Evolutionary conservation across 2,329 filamentous ascomycete species (phyloP).

Genomic region (Grosmannia serpens): DNA sequence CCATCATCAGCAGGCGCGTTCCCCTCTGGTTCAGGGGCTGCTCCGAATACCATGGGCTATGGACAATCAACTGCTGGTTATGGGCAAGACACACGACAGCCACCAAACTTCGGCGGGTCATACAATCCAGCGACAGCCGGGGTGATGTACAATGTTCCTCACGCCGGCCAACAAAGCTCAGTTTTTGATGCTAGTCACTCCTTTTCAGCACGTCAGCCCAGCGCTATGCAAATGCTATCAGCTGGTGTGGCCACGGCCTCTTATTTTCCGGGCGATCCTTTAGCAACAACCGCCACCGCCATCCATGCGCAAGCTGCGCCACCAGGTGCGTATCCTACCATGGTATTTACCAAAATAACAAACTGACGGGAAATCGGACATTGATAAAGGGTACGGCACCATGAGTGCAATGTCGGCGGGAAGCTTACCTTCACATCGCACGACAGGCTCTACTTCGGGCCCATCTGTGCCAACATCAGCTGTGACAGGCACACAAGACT

Average conservation of each 20-base stretch:
- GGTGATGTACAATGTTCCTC: slow-evolving; percentile 71
- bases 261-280: slow-evolving; percentile 63
- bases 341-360: slow-evolving; percentile 57
- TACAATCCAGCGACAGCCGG: slow-evolving; percentile 51
- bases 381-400: slow-evolving; percentile 40
- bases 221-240: slow-evolving; percentile 65
- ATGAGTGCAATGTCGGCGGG: slow-evolving; percentile 29
- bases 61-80: slow-evolving; percentile 52
- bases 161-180: slow-evolving; percentile 43
- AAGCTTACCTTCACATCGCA: slow-evolving; percentile 29
- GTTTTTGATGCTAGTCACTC: slow-evolving; percentile 68
- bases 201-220: slow-evolving; percentile 65
- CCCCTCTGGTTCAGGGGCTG: slow-evolving; percentile 42
- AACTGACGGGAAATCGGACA: slow-evolving; percentile 38
- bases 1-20: slow-evolving; percentile 34
- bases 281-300: slow-evolving; percentile 43
- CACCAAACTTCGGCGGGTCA: slow-evolving; percentile 39
- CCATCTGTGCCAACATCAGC: neutral
- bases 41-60: slow-evolving; percentile 38
- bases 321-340: slow-evolving; percentile 35
- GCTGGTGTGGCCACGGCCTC: slow-evolving; percentile 54
- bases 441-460: neutral
- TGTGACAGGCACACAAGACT: slow-evolving; percentile 1
- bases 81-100: slow-evolving; percentile 46
- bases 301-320: slow-evolving; percentile 38